Conservation (phyloP, 2,329 filamentous ascomycete genomes). For the Sclerotinia minor region DNA sequence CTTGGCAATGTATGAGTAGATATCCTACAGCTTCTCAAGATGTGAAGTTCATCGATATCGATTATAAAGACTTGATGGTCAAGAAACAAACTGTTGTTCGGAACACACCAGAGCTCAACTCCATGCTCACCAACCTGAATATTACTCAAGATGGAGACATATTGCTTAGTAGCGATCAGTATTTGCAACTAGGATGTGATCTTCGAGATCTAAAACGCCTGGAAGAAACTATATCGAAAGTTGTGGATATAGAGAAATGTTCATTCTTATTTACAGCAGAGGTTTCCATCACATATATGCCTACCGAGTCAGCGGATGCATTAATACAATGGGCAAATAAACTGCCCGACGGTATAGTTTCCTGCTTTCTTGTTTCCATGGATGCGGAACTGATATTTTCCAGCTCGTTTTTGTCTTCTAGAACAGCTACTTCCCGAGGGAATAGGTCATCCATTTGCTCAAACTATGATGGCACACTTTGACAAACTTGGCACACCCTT, state of each 20-base stretch:
- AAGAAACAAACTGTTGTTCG: slow-evolving; percentile 71
- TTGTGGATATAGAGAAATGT: slow-evolving; percentile 58
- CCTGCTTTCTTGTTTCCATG: not conserved
- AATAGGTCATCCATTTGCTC: slow-evolving; percentile 75
- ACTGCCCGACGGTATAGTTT: slow-evolving; percentile 61
- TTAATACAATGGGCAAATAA: slow-evolving; percentile 77
- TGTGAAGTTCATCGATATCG: slow-evolving; percentile 77
- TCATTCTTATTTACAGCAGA: slow-evolving; percentile 81
- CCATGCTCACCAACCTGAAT: slow-evolving; percentile 50
- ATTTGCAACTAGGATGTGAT: slow-evolving; percentile 80
- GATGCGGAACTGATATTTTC: slow-evolving; percentile 30
- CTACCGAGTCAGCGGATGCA: slow-evolving; percentile 67
- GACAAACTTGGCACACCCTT: slow-evolving; percentile 76
- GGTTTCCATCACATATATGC: slow-evolving; percentile 90
- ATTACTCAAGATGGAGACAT: slow-evolving; percentile 48
- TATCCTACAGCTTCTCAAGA: slow-evolving; percentile 59
- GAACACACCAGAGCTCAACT: slow-evolving; percentile 59
- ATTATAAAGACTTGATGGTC: slow-evolving; percentile 77
- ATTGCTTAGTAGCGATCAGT: slow-evolving; percentile 66
- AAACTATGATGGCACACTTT: slow-evolving; percentile 83
- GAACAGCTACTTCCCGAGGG: slow-evolving; percentile 86
- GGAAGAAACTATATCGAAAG: slow-evolving; percentile 56
- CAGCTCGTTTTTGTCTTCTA: slow-evolving; percentile 79
- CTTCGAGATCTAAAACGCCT: slow-evolving; percentile 66
- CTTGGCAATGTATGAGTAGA: slow-evolving; percentile 76